phyloP scores from a whole-genome alignment of 352 stramenopile species.

The Globisporangium rhizosaccharum region DNA sequence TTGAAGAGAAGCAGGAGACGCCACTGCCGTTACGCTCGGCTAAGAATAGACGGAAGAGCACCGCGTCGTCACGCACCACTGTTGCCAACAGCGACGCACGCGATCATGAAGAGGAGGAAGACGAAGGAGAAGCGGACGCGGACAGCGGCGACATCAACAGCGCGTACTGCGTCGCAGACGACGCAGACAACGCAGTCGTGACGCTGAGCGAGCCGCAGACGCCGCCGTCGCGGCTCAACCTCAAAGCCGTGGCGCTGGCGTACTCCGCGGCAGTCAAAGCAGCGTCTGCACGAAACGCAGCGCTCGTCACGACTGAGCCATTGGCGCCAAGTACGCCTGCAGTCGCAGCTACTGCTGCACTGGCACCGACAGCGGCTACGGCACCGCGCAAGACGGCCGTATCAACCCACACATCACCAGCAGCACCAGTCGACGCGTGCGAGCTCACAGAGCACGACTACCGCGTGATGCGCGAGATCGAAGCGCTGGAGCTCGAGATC shows the following conservation, averaged over 20 bases:
- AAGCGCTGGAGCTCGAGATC: constrained; percentile 35
- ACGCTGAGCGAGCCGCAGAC: neutral
- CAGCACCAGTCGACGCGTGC: constrained; percentile 12
- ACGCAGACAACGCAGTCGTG: too few relatives aligned
- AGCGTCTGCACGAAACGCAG: neutral
- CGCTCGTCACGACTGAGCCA: neutral
- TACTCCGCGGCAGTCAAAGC: constrained; percentile 3
- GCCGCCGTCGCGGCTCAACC: constrained; percentile 6
- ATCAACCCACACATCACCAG: neutral
- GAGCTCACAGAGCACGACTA: constrained; percentile 26
- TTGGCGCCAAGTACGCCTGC: neutral
- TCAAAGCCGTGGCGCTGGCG: constrained; percentile 5
- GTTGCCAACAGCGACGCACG: constrained; percentile 23
- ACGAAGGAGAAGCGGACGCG: constrained; percentile 18
- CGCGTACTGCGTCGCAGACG: neutral
- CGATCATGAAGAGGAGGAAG: constrained; percentile 7
- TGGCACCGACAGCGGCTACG: neutral
- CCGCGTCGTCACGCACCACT: constrained; percentile 25
- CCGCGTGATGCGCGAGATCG: constrained; percentile 35
- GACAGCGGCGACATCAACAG: neutral
- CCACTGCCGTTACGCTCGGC: neutral
- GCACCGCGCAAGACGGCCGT: neutral
- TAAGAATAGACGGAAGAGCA: constrained; percentile 26
- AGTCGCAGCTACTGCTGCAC: too few relatives aligned
- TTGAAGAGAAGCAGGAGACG: constrained; percentile 11